phyloP scores from a whole-genome alignment of 225 moss, liverwort and hornwort genomes.

The Rhytidiadelphus loreus region DNA sequence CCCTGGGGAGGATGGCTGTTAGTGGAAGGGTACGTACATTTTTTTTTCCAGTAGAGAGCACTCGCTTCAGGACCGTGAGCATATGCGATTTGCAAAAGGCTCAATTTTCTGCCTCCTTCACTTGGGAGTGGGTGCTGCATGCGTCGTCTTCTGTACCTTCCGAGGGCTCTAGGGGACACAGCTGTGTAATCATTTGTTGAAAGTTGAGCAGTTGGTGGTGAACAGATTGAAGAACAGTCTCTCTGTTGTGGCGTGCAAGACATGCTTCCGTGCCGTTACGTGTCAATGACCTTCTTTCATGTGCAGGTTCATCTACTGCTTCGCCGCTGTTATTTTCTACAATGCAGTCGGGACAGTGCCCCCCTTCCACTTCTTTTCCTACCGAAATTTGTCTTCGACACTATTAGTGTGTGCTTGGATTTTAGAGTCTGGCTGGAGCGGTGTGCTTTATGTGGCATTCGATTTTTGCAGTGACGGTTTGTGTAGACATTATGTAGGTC shows the following conservation, averaged over 20 bases:
- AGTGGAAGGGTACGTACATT: conserved; percentile 4
- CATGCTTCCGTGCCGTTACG: background rate
- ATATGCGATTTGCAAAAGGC: conserved; percentile 12
- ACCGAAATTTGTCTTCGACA: background rate
- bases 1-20: background rate
- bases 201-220: conserved; percentile 15
- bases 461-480: background rate
- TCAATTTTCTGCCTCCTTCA: conserved; percentile 27
- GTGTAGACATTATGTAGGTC: background rate
- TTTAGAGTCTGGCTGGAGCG: background rate
- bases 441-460: background rate
- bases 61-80: conserved; percentile 13
- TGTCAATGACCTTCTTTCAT: background rate
- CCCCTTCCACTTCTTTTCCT: background rate
- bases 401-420: background rate
- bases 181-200: conserved; percentile 15
- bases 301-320: background rate
- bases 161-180: background rate
- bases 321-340: background rate
- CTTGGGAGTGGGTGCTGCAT: conserved; percentile 8
- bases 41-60: conserved; percentile 1
- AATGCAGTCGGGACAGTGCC: background rate
- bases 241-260: background rate
- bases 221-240: background rate
- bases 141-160: background rate